These are phyloP conservation scores for Colletotrichum nymphaeae DNA, from an alignment of 2,329 filamentous ascomycete species.

Conservation along the genomic window DNA sequence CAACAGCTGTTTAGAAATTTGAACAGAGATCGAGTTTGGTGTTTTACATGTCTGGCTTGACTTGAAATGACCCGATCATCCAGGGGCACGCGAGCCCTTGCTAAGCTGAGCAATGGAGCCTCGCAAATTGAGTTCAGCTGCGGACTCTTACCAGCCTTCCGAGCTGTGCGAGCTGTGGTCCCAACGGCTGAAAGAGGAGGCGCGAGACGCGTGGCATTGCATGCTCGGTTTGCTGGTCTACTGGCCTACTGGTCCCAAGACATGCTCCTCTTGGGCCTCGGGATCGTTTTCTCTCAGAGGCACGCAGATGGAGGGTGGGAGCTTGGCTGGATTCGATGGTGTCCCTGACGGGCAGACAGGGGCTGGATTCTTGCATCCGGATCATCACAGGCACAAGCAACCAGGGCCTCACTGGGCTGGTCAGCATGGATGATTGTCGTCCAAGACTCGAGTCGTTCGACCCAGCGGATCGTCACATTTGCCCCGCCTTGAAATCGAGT, in stretches of 20 bases:
- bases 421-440: not conserved
- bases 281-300: not conserved
- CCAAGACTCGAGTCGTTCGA: slow-evolving; percentile 10
- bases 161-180: not conserved
- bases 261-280: not conserved
- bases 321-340: slow-evolving; percentile 3
- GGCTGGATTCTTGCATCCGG: slow-evolving; percentile 17
- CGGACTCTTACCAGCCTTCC: not conserved
- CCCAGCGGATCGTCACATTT: slow-evolving; percentile 27
- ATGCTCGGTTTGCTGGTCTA: not conserved
- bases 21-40: no score
- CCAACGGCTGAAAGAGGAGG: not conserved
- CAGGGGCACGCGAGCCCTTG: slow-evolving; percentile 25
- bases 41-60: not conserved
- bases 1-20: no score
- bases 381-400: slow-evolving; percentile 12
- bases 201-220: slow-evolving; percentile 31
- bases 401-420: no score
- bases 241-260: not conserved
- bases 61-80: not conserved
- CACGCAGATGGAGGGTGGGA: slow-evolving; percentile 10
- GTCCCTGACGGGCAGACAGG: slow-evolving; percentile 16
- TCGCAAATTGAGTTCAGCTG: not conserved
- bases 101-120: slow-evolving; percentile 5
- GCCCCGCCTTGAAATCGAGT: slow-evolving; percentile 22